Percentiles rank a stretch among this genome's conserved stretches.
Evolutionary conservation across 805 yeast species (phyloP).

Genomic region (Sugiyamaella americana): DNA sequence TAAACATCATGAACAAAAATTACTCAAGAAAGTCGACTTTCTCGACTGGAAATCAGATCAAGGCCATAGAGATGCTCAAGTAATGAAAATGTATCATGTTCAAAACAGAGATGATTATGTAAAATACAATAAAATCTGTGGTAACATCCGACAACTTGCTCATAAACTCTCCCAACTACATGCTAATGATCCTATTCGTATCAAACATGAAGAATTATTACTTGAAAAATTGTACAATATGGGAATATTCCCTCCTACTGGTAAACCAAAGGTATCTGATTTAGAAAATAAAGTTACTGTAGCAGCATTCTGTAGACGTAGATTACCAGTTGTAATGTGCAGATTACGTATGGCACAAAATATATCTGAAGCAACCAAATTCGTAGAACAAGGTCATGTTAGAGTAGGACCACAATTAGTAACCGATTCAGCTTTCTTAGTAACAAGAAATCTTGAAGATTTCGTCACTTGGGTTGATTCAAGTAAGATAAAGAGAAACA

Average conservation of each 20-base stretch:
- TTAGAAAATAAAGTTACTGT: slow-evolving; percentile 89
- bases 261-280: slow-evolving; percentile 72
- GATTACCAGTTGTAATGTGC: slow-evolving; percentile 93
- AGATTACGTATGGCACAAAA: slow-evolving; percentile 90
- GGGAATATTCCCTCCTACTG: slow-evolving; percentile 75
- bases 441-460: slow-evolving; percentile 91
- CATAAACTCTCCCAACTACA: slow-evolving; percentile 78
- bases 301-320: slow-evolving; percentile 83
- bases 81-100: slow-evolving; percentile 89
- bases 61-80: slow-evolving; percentile 93
- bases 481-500: slow-evolving; percentile 85
- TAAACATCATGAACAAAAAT: slow-evolving; percentile 92
- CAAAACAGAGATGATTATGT: slow-evolving; percentile 95
- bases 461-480: slow-evolving; percentile 97
- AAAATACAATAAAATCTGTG: slow-evolving; percentile 88
- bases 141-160: slow-evolving; percentile 82
- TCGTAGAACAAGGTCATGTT: slow-evolving; percentile 95
- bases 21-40: slow-evolving; percentile 91
- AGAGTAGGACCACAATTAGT: slow-evolving; percentile 94
- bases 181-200: slow-evolving; percentile 79
- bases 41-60: slow-evolving; percentile 96
- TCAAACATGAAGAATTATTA: slow-evolving; percentile 80
- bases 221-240: slow-evolving; percentile 81
- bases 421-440: slow-evolving; percentile 91
- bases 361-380: slow-evolving; percentile 79